Evolutionary conservation across 2,329 filamentous ascomycete genomes (phyloP), one percentile per base, ranked within the genome.

Genomic region (Fusarium poae): DNA sequence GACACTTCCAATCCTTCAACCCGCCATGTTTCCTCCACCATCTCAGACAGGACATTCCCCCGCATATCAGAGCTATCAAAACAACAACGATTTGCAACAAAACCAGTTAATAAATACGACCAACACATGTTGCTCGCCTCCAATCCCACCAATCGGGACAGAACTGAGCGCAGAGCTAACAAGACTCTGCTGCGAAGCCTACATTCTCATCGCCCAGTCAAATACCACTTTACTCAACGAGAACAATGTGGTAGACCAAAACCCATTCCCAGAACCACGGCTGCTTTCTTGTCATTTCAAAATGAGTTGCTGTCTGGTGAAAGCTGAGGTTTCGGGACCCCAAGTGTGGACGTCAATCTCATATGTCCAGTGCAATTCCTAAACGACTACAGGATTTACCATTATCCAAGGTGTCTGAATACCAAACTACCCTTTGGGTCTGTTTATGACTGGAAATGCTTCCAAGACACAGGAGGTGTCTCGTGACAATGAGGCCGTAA

Each of bases 171-270:
- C 59, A 12, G 75, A 77, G 48, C 75, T 74, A 4, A 80, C 77
- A 5, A 77, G 75, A 0, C 70, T 71, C 6, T 80, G 78, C 57
- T 66, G 68, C 3, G 74, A 77, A 21, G 78, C 78, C 7, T 78
- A 76, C 40, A 57, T 68, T 3, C 73, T 80, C 39, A 75, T 80
- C 23, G 51, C 69, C 35, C 70, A 78, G 59, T 74, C 76, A 42
- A 78, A 78, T 39, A n/a, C 11, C 11, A 39, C 35, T 7, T 7
- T 39, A 50, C 74, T 72, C 60, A 68, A 48, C 77, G 20, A 73
- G 66, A 13, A 40, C 9, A 12, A 25, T 18, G 1, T 15, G 30
- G 29, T 16, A 29, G 16, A 18, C 5, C 25, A 45, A 29, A 29
- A 45, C n/a, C 6, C 42, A 13, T 10, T 29, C 15, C 25, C 42